phyloP scores from a whole-genome alignment of 345 rosid species.

The Noccaea bulbosa region DNA sequence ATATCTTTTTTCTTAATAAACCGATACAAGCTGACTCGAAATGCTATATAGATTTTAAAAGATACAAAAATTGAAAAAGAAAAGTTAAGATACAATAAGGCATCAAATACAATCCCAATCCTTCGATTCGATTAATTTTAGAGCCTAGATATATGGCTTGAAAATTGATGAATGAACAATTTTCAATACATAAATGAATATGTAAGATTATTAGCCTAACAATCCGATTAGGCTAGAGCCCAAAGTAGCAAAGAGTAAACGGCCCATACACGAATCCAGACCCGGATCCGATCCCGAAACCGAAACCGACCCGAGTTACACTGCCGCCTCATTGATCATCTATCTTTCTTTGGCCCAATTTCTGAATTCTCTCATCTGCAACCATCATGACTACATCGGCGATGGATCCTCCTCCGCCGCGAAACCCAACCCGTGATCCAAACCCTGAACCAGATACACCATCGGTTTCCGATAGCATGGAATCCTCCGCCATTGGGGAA shows the following conservation, averaged over 20 bases:
- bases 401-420: conserved; percentile 67
- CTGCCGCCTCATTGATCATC: conserved; percentile 33
- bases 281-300: neutral
- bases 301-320: conserved; percentile 1
- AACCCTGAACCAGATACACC: conserved; percentile 19
- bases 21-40: too few species aligned
- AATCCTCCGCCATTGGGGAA: conserved; percentile 21
- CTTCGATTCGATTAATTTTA: too few species aligned
- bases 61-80: too few species aligned
- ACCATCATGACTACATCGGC: conserved; percentile 44
- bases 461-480: conserved; percentile 18
- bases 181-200: too few species aligned
- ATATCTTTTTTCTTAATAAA: too few species aligned
- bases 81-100: too few species aligned
- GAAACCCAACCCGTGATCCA: conserved; percentile 43
- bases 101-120: too few species aligned
- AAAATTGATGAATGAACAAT: too few species aligned
- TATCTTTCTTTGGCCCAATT: conserved; percentile 6
- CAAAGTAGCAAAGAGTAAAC: neutral
- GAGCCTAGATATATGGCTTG: too few species aligned
- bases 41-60: too few species aligned
- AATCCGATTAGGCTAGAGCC: neutral
- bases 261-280: neutral
- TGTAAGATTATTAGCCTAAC: too few species aligned
- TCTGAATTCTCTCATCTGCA: conserved; percentile 28